Evolutionary conservation across 2,329 filamentous ascomycete species (phyloP), one percentile per base, ranked within the genome.

Genomic region (Pleoardoris graminearum): DNA sequence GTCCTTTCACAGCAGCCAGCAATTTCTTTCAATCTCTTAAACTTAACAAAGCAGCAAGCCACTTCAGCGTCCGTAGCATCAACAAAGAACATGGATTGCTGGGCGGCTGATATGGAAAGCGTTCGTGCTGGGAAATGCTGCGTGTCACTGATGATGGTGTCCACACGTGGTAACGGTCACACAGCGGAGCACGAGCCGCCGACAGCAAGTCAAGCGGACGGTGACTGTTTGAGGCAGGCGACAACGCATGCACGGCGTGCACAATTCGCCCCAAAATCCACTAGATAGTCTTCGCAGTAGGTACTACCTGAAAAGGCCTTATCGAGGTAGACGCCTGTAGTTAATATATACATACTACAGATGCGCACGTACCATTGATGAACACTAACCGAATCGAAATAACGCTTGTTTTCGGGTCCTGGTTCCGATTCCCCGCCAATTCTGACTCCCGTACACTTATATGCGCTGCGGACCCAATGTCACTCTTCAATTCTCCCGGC

Each of bases 161-260:
- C 14, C 30, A 36, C 43, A 46, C 43, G 30, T 46, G 43, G 43
- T 36, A 46, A 21, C 36, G 30, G 43, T 46, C 30, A 25, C 30
- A 46, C 43, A 36, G 19, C 3, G 30, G n/a, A 16, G 43, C 43
- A 46, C 43, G 30, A 12, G 43, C 27, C 29, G 12, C 30, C 30
- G 30, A 46, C 21, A 46, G 30, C 30, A 23, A 30, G 43, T 46
- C 43, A 25, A 46, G 43, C n/a, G 43, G 43, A 25, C 30, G 21
- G 30, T 27, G 19, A 36, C 12, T 22, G 30, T 46, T 46, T 46
- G 43, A 27, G 22, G 32, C 43, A 46, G 30, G 30, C 30, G 43
- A 17, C 30, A 46, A 27, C 43, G 29, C 30, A 36, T 27, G 19
- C 29, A 27, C 5, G 10, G 10, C 10, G 25, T 10, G 5, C 10